These are phyloP conservation scores for Botrytis cinerea DNA, from an alignment of 2,329 filamentous ascomycete genomes.

Conservation along the genomic window DNA sequence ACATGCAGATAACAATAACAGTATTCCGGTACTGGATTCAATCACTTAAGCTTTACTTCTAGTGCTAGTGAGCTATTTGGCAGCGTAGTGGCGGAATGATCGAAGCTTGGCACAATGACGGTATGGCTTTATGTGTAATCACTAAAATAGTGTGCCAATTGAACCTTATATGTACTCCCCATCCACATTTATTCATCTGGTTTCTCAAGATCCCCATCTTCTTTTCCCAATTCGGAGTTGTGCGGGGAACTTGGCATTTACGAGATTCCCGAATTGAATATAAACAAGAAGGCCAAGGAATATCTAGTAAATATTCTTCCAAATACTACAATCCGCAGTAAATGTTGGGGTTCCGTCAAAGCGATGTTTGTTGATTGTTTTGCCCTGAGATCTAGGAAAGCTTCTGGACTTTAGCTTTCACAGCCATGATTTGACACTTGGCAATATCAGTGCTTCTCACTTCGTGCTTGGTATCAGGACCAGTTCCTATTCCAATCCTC, in stretches of 20 bases:
- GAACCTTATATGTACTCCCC: neutral
- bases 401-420: neutral
- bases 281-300: neutral
- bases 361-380: neutral
- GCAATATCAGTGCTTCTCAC: neutral
- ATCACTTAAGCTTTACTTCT: too few species aligned
- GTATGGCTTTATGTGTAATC: neutral
- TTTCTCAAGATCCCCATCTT: neutral
- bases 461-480: neutral
- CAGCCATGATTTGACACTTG: neutral
- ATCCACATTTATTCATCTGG: neutral
- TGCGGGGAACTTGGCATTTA: neutral
- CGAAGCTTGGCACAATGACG: constrained; percentile 3
- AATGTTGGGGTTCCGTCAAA: neutral
- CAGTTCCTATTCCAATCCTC: neutral
- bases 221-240: neutral
- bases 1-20: neutral
- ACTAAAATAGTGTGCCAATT: neutral
- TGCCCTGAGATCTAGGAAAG: neutral
- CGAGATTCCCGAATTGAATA: neutral
- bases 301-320: neutral
- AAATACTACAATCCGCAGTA: neutral
- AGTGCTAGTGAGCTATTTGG: neutral
- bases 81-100: neutral
- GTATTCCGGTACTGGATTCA: neutral